These are phyloP conservation scores for Bertia moriformis DNA, from an alignment of 2,329 filamentous ascomycete genomes.

Conservation along the genomic window DNA sequence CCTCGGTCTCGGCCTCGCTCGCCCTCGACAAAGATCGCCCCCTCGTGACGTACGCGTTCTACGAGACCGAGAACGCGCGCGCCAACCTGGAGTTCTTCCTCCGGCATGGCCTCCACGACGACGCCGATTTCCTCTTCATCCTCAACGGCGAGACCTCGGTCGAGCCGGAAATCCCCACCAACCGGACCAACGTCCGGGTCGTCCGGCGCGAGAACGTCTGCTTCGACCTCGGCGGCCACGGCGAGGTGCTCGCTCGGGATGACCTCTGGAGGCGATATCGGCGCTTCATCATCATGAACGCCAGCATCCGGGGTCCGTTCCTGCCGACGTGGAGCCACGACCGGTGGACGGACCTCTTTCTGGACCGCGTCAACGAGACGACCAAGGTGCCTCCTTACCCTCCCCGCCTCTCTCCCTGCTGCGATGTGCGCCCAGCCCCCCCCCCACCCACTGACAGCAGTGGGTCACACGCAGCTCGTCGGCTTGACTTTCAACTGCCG, in stretches of 20 bases:
- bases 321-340: conserved; percentile 15
- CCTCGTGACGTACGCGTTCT: conserved; percentile 19
- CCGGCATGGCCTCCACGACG: conserved; percentile 17
- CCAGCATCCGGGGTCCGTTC: conserved; percentile 20
- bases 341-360: conserved; percentile 18
- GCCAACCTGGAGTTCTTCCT: conserved; percentile 20
- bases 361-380: conserved; percentile 12
- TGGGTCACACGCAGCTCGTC: conserved; percentile 20
- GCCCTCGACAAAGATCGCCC: conserved; percentile 6
- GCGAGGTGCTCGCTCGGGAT: conserved; percentile 15
- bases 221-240: conserved; percentile 18
- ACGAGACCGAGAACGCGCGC: conserved; percentile 15
- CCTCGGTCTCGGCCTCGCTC: not conserved
- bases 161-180: conserved; percentile 10
- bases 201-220: conserved; percentile 15
- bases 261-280: conserved; percentile 17
- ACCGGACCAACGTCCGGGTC: conserved; percentile 14
- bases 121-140: conserved; percentile 23
- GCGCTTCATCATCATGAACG: conserved; percentile 19
- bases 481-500: conserved; percentile 20
- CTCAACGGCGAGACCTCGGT: conserved; percentile 17
- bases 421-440: too few species aligned
- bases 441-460: not conserved
- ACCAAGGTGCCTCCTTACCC: conserved; percentile 10
- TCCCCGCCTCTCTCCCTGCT: not conserved